Evolutionary conservation across 768 basidiomycete genomes (phyloP).

Genomic region (Lentinula lateritia): DNA sequence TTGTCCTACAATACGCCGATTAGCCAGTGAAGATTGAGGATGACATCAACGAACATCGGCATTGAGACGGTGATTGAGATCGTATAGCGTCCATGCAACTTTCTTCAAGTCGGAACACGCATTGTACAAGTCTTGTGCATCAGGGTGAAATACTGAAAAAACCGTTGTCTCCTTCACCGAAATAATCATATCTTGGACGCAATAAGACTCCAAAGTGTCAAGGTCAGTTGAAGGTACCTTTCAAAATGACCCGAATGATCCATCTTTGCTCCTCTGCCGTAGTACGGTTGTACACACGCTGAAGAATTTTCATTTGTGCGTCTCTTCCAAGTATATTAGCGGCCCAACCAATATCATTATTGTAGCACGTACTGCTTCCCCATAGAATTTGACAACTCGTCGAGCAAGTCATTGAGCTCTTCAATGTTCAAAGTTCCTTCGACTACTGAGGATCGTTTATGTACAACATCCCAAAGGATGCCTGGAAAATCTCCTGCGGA

Average conservation of each 20-base stretch:
- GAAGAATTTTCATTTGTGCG: constrained; percentile 67
- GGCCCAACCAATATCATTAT: not conserved
- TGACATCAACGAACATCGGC: constrained; percentile 37
- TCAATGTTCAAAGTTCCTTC: constrained; percentile 76
- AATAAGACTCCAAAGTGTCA: not conserved
- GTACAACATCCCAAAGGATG: constrained; percentile 82
- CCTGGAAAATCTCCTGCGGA: constrained; percentile 73
- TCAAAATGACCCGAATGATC: constrained; percentile 94
- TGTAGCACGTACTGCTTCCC: constrained; percentile 60
- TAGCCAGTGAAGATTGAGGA: not conserved
- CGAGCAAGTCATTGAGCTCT: constrained; percentile 75
- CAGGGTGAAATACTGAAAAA: constrained; percentile 86
- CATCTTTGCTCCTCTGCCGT: constrained; percentile 90
- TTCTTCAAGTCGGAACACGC: constrained; percentile 95
- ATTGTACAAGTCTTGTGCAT: constrained; percentile 91
- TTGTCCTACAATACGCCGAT: constrained; percentile 55
- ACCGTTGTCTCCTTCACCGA: constrained; percentile 94
- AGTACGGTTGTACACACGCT: constrained; percentile 69
- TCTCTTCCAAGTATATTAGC: constrained; percentile 42
- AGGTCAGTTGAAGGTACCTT: constrained; percentile 49
- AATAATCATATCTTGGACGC: constrained; percentile 73
- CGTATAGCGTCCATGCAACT: constrained; percentile 84
- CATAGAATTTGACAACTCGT: constrained; percentile 65
- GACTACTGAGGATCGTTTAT: constrained; percentile 74
- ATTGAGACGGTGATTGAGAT: constrained; percentile 62